Base-by-base conservation (phyloP, 2,329 filamentous ascomycete genomes). In the Sarocladium kiliense region DNA sequence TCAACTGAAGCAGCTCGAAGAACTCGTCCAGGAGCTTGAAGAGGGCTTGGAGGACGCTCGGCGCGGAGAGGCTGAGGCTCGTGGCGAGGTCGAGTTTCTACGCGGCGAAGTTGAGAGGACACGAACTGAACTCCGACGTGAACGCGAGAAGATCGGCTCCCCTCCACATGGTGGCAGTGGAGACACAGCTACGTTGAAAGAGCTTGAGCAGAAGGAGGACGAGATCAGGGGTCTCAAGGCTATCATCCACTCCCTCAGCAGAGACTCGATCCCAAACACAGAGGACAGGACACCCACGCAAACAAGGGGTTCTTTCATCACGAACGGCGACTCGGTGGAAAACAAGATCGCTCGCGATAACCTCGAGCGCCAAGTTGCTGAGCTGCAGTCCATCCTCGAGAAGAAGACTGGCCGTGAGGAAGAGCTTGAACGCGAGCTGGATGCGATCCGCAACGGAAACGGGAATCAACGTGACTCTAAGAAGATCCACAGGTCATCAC, bases 221-320 rank as follows among this genome's bases (percentile, higher is more conserved):
- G 94, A 99, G 74, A 97, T 99, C 65, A 84, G 93, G 59, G 94
- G 94, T 47, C 80, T 99, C 60, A 99, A 97, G 72, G 93, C 94
- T 42, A 97, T 99, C 66, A 97, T 99, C 58, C 93, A 97, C 72
- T 96, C 91, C 18, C 78, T 99, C 36, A 96, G 91, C 68, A 82
- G 91, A 58, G 90, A 90, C 61, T 82, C 86, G 11, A 74, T 80
- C n/a, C 76, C 77, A 3, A 71, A 71, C 26, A 42, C 67, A 66
- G 58, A 74, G 64, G 64, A 70, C 58, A 63, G 58, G n/a, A 62
- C 62, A 3, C 63, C 66, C 5, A 62, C 60, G 3, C 64, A 62
- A 42, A 64, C 65, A 23, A 61, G 64, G 6, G 66, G 65, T n/a
- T 74, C 74, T 1, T 66, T 74, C 51, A 64, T 68, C 36, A 67